These are phyloP conservation scores for Debaryomyces hansenii DNA, from an alignment of 805 yeast species.

Conservation along the genomic window DNA sequence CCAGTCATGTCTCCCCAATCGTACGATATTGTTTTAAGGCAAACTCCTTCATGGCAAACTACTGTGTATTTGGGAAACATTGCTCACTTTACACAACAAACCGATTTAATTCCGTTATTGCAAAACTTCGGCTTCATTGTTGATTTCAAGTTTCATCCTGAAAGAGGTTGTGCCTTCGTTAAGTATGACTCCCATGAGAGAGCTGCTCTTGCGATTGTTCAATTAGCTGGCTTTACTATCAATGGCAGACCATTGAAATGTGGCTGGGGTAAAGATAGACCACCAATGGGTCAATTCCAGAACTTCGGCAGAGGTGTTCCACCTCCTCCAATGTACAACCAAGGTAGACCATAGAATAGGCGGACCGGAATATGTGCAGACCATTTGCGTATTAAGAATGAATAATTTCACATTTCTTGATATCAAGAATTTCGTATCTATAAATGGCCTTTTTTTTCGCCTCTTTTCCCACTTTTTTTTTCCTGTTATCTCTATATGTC, in stretches of 20 bases:
- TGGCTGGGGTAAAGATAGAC: conserved; percentile 80
- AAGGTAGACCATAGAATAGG: conserved; percentile 15
- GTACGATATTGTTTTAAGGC: conserved; percentile 71
- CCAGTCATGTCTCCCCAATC: conserved; percentile 51
- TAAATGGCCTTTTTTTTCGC: too few relatives aligned
- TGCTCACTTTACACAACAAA: conserved; percentile 72
- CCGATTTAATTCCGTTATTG: conserved; percentile 69
- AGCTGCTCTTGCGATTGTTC: conserved; percentile 86
- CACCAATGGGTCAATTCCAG: conserved; percentile 29
- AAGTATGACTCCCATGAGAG: conserved; percentile 84
- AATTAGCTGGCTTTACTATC: conserved; percentile 65
- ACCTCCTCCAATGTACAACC: conserved; percentile 29
- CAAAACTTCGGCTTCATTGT: conserved; percentile 82
- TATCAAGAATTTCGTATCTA: not conserved
- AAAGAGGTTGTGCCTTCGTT: conserved; percentile 85
- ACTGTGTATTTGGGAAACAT: conserved; percentile 87
- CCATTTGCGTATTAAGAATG: not conserved
- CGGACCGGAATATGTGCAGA: not conserved
- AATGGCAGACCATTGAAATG: conserved; percentile 79
- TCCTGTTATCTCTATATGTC: too few relatives aligned
- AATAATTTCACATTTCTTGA: not conserved
- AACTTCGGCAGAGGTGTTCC: conserved; percentile 23
- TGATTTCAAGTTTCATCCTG: conserved; percentile 77
- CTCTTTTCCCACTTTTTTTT: too few relatives aligned
- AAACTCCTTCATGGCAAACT: conserved; percentile 79